Percentiles rank a stretch among this genome's conserved stretches.
phyloP scores from a whole-genome alignment of 1,139 yeast genomes.

The Geotrichum candidum region DNA sequence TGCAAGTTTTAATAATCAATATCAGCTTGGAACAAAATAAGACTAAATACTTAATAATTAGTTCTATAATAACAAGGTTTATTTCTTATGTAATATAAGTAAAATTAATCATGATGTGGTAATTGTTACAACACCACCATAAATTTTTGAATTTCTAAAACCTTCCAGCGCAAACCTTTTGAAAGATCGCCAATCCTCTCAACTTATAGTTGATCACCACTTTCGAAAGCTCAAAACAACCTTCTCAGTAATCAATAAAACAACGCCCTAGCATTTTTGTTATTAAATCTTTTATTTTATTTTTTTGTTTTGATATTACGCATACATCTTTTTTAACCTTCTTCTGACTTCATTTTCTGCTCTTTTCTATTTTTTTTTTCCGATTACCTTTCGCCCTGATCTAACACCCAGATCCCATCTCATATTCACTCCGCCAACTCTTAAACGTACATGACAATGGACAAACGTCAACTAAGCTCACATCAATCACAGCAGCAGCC shows the following conservation, averaged over 20 bases:
- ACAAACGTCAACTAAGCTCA: background rate
- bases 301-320: background rate
- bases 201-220: background rate
- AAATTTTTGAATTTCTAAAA: background rate
- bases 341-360: too few relatives aligned
- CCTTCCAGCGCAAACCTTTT: background rate
- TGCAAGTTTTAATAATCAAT: too few relatives aligned
- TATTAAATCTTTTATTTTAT: background rate
- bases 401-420: background rate
- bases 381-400: background rate
- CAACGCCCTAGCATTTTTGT: background rate
- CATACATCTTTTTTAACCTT: too few relatives aligned
- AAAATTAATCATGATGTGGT: background rate
- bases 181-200: background rate
- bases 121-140: background rate
- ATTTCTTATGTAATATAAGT: background rate
- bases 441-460: background rate
- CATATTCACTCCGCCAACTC: background rate
- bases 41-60: too few relatives aligned
- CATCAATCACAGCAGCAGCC: slow-evolving; percentile 24
- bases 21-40: too few relatives aligned
- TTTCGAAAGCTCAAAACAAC: background rate
- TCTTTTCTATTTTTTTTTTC: too few relatives aligned
- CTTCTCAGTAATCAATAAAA: background rate
- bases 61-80: too few relatives aligned